Conservation (phyloP, 116 monocot species). For the Cymodocea nodosa region DNA sequence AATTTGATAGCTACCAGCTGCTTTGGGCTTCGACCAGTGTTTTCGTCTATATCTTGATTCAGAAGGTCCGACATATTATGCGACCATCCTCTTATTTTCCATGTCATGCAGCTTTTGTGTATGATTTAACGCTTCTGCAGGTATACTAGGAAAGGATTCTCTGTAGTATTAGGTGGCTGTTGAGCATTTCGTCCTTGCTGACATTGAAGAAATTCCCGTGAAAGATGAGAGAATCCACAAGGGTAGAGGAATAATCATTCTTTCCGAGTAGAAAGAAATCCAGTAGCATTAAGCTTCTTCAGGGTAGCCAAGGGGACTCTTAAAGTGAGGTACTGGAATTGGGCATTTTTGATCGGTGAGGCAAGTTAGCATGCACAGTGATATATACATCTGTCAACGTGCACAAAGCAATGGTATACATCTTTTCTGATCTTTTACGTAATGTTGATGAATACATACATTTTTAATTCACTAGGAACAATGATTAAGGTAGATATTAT, state of each 20-base stretch:
- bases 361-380: slow-evolving; percentile 61
- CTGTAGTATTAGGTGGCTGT: slow-evolving; percentile 58
- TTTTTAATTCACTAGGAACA: too few relatives aligned
- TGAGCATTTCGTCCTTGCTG: slow-evolving; percentile 26
- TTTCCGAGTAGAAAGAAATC: too few relatives aligned
- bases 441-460: too few relatives aligned
- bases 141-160: slow-evolving; percentile 57
- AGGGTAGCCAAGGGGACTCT: too few relatives aligned
- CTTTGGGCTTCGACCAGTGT: slow-evolving; percentile 64
- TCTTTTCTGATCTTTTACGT: too few relatives aligned
- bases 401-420: slow-evolving; percentile 61
- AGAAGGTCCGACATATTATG: slow-evolving; percentile 34
- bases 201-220: too few relatives aligned
- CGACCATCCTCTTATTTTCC: neutral
- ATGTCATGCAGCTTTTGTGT: neutral
- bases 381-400: slow-evolving; percentile 68
- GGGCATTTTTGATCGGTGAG: too few relatives aligned
- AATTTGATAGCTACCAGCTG: slow-evolving; percentile 68
- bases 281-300: too few relatives aligned
- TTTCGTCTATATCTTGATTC: slow-evolving; percentile 86
- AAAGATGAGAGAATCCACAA: too few relatives aligned
- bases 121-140: neutral
- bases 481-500: too few relatives aligned
- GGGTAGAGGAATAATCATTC: too few relatives aligned
- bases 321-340: too few relatives aligned